phyloP scores from a whole-genome alignment of 1,139 yeast species.

The Saccharomycopsis hybrid region DNA sequence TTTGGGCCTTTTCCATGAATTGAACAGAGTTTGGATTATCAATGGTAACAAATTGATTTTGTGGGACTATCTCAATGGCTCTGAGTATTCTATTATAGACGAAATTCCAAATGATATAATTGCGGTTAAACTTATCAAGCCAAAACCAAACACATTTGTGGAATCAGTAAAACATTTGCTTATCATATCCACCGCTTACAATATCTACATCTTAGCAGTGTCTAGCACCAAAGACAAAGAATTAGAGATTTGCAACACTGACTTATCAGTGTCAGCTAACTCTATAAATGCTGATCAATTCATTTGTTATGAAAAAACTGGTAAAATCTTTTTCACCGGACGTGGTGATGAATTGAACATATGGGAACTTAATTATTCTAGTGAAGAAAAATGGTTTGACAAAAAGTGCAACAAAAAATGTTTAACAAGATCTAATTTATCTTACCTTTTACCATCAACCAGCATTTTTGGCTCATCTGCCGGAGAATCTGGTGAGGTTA shows the following conservation, averaged over 20 bases:
- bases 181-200: slow-evolving; percentile 73
- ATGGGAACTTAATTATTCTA: slow-evolving; percentile 87
- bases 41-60: slow-evolving; percentile 76
- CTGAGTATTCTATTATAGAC: slow-evolving; percentile 75
- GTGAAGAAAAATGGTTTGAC: slow-evolving; percentile 81
- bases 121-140: slow-evolving; percentile 69
- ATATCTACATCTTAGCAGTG: slow-evolving; percentile 71
- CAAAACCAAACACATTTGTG: slow-evolving; percentile 75
- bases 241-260: slow-evolving; percentile 74
- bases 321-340: slow-evolving; percentile 81
- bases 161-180: slow-evolving; percentile 68
- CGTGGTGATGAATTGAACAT: slow-evolving; percentile 69
- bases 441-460: slow-evolving; percentile 48
- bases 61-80: slow-evolving; percentile 69
- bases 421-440: slow-evolving; percentile 61
- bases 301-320: slow-evolving; percentile 52
- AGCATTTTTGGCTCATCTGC: slow-evolving; percentile 13
- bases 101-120: slow-evolving; percentile 75
- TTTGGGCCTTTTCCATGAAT: slow-evolving; percentile 79
- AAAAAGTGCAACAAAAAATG: slow-evolving; percentile 80
- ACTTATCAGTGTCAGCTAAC: slow-evolving; percentile 69
- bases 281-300: slow-evolving; percentile 71
- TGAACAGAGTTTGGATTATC: slow-evolving; percentile 82
- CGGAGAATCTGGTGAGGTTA: slow-evolving; percentile 42
- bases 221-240: slow-evolving; percentile 39